Evolutionary conservation across 129 eudicot species (phyloP), one percentile per base, ranked within the genome.

Genomic region (Helianthus tuberosus): DNA sequence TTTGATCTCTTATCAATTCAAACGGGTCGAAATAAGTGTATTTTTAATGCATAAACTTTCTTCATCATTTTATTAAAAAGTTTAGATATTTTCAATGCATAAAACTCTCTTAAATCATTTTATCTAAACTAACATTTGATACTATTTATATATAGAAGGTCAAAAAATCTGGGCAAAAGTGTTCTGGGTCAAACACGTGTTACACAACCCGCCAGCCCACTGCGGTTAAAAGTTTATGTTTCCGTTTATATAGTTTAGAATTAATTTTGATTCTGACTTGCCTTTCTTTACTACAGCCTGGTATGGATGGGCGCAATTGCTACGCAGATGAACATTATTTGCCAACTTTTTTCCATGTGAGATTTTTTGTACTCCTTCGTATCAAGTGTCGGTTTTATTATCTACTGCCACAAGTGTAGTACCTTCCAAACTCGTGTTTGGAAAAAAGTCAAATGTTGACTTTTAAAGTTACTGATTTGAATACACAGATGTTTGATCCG

Each of bases 321-420:
- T 91, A 91, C 77, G 87, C 97, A 20, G 97, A 91, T 75, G 97
- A 91, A 73, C 97, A 91, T 71, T 91, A 88, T 82, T 77, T 91
- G 83, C 97, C 96, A 47, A 91, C 97, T 9, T 91, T 88, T 68
- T 88, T 91, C 79, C 78, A 74, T 69, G 93, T 88, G 47, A 83
- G 89, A 27, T 55, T 14, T 5, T 11, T 35, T 38, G 20, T 0
- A 4, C 20, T 35, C 29, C 4, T 62, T 15, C 48, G 23, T 25
- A 36, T 55, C 2, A 51, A 64, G 53, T 17, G 41, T 64, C 48
- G 12, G 44, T n/a, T 29, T 29, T 54, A 41, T n/a, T 15, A 60
- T 23, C 29, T 39, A 11, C 16, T 10, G 17, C 38, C 55, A 41
- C 27, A 71, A 20, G 41, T 20, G 16, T 63, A 16, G 14, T 35